Evolutionary conservation across 495 filamentous ascomycete species (phyloP).

Genomic region (Talaromyces trachyspermus): DNA sequence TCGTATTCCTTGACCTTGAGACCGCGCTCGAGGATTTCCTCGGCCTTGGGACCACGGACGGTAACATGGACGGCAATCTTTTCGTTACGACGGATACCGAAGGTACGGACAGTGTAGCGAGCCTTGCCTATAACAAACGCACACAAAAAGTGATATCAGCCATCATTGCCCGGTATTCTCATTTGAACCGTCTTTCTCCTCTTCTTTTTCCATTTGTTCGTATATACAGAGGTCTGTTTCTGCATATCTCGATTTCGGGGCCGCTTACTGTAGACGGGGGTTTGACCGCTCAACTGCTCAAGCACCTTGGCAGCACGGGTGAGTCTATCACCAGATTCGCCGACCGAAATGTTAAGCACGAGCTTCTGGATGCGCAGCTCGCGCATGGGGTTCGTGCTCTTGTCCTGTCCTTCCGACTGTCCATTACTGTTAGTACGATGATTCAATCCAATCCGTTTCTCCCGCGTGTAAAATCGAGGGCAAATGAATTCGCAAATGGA

Average conservation of each 20-base stretch:
- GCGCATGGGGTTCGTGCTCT: constrained; percentile 95
- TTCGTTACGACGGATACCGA: constrained; percentile 99
- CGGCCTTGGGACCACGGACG: constrained; percentile 98
- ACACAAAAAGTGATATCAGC: constrained; percentile 15
- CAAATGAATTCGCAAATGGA: constrained; percentile 11
- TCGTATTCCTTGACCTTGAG: constrained; percentile 99
- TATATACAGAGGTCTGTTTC: no score
- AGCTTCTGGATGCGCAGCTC: constrained; percentile 99
- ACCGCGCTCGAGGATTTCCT: constrained; percentile 99
- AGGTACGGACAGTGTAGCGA: constrained; percentile 99
- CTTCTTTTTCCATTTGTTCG: constrained; percentile 5
- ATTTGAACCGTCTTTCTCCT: background rate
- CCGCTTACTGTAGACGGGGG: constrained; percentile 90
- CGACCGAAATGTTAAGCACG: constrained; percentile 99
- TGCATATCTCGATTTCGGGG: no score
- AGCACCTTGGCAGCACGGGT: constrained; percentile 99
- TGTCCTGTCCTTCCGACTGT: constrained; percentile 61
- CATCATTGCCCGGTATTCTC: background rate
- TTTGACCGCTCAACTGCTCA: constrained; percentile 99
- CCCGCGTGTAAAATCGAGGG: no score
- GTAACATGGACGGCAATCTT: constrained; percentile 99
- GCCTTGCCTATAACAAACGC: constrained; percentile 98
- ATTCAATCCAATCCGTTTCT: no score
- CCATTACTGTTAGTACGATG: constrained; percentile 9
- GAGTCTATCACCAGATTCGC: constrained; percentile 99